These are phyloP conservation scores for Brassica juncea DNA, from an alignment of 345 rosid genomes.

Conservation along the genomic window DNA sequence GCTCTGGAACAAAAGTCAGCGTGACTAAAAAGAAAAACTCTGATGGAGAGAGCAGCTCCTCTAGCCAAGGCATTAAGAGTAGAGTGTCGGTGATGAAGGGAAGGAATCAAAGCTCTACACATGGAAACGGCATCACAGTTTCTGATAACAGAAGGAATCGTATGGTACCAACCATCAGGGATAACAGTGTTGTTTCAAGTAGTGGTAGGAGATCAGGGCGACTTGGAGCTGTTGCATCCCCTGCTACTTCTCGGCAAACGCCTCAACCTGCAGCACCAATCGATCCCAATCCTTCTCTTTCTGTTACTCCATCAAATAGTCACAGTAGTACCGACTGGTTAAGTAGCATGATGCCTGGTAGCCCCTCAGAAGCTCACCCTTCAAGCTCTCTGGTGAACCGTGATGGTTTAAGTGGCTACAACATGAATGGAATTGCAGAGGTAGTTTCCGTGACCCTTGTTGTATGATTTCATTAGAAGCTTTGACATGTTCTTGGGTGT, in stretches of 20 bases:
- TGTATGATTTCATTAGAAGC: constrained; percentile 31
- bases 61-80: constrained; percentile 57
- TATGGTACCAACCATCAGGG: constrained; percentile 47
- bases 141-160: constrained; percentile 65
- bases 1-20: constrained; percentile 50
- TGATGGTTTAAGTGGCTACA: constrained; percentile 58
- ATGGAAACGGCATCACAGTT: constrained; percentile 53
- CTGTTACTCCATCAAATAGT: constrained; percentile 19
- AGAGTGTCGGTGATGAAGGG: constrained; percentile 46
- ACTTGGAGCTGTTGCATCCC: constrained; percentile 32
- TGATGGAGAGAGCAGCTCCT: constrained; percentile 69
- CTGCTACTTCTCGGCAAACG: constrained; percentile 41
- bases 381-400: constrained; percentile 46
- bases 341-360: constrained; percentile 49
- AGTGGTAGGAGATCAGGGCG: constrained; percentile 61
- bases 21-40: constrained; percentile 48
- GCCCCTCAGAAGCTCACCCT: constrained; percentile 50
- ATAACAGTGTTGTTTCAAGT: constrained; percentile 50
- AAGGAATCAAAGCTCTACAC: constrained; percentile 42
- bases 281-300: constrained; percentile 45
- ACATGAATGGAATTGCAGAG: constrained; percentile 88
- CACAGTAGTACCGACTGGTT: constrained; percentile 26
- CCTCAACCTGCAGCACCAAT: constrained; percentile 48
- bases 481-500: constrained; percentile 8
- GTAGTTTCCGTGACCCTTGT: constrained; percentile 40